A percentile compares a stretch with the other conserved stretches of the same genome.
These are phyloP conservation scores for Parathielavia hyrcaniae DNA, from an alignment of 495 filamentous ascomycete species.

Conservation along the genomic window DNA sequence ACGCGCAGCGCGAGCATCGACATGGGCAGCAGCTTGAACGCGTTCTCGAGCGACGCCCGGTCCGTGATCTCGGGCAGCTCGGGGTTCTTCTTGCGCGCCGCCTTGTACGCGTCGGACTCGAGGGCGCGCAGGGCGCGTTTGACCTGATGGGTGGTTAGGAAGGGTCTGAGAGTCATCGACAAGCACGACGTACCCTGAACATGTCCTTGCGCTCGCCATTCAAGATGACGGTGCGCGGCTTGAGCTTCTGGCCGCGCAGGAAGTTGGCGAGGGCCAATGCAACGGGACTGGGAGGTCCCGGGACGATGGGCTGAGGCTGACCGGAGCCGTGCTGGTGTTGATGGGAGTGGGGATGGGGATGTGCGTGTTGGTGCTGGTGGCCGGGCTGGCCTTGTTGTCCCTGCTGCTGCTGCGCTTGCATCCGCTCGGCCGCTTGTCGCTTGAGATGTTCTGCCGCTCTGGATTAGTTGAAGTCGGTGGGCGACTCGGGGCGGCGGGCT, in stretches of 20 bases:
- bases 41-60: constrained; percentile 77
- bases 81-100: constrained; percentile 82
- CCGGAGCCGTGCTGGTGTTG: constrained; percentile 48
- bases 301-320: constrained; percentile 54
- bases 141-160: constrained; percentile 48
- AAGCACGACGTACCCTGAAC: constrained; percentile 65
- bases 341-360: constrained; percentile 47
- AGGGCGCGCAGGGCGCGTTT: constrained; percentile 95
- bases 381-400: constrained; percentile 35
- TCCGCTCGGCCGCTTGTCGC: constrained; percentile 52
- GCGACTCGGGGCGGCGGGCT: neutral
- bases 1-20: constrained; percentile 94
- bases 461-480: neutral
- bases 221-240: constrained; percentile 84
- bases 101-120: constrained; percentile 78
- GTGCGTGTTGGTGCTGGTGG: constrained; percentile 34
- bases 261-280: constrained; percentile 88
- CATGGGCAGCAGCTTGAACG: constrained; percentile 90
- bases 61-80: constrained; percentile 82
- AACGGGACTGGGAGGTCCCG: constrained; percentile 77
- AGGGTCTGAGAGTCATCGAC: neutral
- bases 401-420: constrained; percentile 60
- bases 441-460: constrained; percentile 45
- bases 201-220: constrained; percentile 97
- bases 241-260: constrained; percentile 75